phyloP scores from a whole-genome alignment of 78 protist genomes.

The Chrysochromulina parva region DNA sequence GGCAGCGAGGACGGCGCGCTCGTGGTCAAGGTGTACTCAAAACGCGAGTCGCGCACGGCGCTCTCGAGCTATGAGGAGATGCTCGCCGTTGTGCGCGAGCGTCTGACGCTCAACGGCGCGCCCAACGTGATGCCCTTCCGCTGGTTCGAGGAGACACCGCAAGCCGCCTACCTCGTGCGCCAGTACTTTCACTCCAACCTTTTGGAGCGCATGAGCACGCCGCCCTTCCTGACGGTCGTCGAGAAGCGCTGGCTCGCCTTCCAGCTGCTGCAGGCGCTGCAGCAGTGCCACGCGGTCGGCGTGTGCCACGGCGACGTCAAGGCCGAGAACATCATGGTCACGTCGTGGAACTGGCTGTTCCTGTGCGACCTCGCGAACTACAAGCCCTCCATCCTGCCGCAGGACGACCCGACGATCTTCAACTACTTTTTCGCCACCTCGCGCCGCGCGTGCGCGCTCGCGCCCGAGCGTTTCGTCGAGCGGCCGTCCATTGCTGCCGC shows the following conservation, averaged over 20 bases:
- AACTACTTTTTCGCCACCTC: slow-evolving; percentile 82
- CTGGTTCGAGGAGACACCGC: slow-evolving; percentile 62
- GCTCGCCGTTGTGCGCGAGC: not conserved
- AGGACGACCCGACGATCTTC: slow-evolving; percentile 87
- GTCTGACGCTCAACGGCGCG: not conserved
- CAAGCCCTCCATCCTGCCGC: slow-evolving; percentile 65
- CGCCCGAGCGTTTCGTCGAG: slow-evolving; percentile 84
- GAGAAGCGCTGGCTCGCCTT: slow-evolving; percentile 84
- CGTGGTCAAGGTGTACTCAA: slow-evolving; percentile 77
- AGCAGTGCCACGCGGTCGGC: slow-evolving; percentile 45
- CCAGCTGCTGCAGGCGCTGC: slow-evolving; percentile 80
- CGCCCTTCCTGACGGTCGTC: slow-evolving; percentile 69
- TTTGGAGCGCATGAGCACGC: slow-evolving; percentile 73
- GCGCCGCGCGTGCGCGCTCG: slow-evolving; percentile 81
- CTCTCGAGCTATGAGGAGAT: slow-evolving; percentile 38
- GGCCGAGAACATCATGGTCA: slow-evolving; percentile 79
- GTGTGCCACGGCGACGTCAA: slow-evolving; percentile 74
- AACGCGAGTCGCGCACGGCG: slow-evolving; percentile 43
- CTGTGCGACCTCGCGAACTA: not conserved
- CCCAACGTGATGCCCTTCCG: slow-evolving; percentile 78
- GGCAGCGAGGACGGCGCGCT: slow-evolving; percentile 47
- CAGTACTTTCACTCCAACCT: slow-evolving; percentile 66
- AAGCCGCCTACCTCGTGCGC: slow-evolving; percentile 77
- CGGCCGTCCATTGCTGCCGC: no score
- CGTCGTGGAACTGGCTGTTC: slow-evolving; percentile 75